Conservation (phyloP, 352 stramenopile genomes). For the Thalassiosira delicatula region DNA sequence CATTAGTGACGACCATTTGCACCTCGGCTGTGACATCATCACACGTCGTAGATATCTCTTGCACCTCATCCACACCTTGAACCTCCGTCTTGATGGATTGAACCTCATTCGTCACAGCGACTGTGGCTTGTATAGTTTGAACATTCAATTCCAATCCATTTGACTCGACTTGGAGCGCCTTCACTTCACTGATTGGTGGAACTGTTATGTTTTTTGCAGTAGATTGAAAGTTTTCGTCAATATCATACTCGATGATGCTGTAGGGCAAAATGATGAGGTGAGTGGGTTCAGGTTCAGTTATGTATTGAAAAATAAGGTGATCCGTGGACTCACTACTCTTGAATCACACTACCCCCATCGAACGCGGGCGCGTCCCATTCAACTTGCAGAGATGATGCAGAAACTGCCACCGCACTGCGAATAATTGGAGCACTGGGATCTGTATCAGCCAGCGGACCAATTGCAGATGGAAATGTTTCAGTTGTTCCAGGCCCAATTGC, state of each 20-base stretch:
- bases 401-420: conserved; percentile 75
- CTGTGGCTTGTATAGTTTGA: conserved; percentile 91
- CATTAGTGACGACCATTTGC: conserved; percentile 91
- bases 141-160: conserved; percentile 90
- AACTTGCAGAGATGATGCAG: conserved; percentile 85
- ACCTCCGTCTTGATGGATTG: conserved; percentile 92
- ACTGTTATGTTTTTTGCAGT: conserved; percentile 85
- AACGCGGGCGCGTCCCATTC: conserved; percentile 89
- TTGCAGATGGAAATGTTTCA: conserved; percentile 42
- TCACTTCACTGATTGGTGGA: conserved; percentile 90
- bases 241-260: conserved; percentile 91
- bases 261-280: too few relatives aligned
- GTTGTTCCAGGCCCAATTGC: conserved; percentile 53
- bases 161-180: conserved; percentile 86
- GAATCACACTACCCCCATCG: conserved; percentile 90
- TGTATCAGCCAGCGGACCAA: conserved; percentile 62
- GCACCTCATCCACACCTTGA: conserved; percentile 89
- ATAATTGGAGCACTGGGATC: conserved; percentile 73
- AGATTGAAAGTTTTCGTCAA: conserved; percentile 83
- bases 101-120: conserved; percentile 94
- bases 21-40: conserved; percentile 89
- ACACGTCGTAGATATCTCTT: conserved; percentile 88
- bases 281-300: too few relatives aligned
- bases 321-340: too few relatives aligned
- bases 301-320: too few relatives aligned